Conservation (phyloP, 1,284 basidiomycete species). For the Cutaneotrichosporon dermatis region DNA sequence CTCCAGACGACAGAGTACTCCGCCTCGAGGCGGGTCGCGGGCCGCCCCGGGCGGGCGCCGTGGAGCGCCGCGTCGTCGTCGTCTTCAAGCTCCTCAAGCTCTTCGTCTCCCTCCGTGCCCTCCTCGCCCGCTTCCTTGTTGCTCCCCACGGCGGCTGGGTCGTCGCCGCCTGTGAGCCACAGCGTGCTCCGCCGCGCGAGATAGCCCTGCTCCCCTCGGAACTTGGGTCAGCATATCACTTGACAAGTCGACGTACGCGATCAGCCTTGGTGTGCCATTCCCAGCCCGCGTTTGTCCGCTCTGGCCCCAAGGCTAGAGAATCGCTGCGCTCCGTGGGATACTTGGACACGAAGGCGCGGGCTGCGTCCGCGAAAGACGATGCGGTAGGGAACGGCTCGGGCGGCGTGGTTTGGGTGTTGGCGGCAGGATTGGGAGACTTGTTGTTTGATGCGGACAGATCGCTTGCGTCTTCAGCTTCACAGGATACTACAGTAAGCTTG, state of each 20-base stretch:
- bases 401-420: neutral
- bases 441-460: no score
- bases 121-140: no score
- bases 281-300: conserved; percentile 30
- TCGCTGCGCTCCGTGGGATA: conserved; percentile 6
- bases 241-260: conserved; percentile 10
- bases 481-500: neutral
- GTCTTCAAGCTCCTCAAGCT: conserved; percentile 3
- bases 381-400: conserved; percentile 13
- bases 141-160: neutral
- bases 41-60: neutral
- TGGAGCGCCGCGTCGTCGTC: conserved; percentile 9
- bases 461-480: no score
- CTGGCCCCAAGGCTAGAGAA: conserved; percentile 6
- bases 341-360: conserved; percentile 10
- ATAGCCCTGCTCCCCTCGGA: conserved; percentile 24
- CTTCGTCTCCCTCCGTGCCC: neutral
- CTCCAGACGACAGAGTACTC: conserved; percentile 31
- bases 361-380: conserved; percentile 7
- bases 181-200: conserved; percentile 18
- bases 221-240: conserved; percentile 10
- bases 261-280: conserved; percentile 21
- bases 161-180: neutral
- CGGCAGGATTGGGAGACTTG: no score
- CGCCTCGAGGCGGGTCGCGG: conserved; percentile 12